Conservation (phyloP, 148 eudicot species). For the Chenopodium album region DNA sequence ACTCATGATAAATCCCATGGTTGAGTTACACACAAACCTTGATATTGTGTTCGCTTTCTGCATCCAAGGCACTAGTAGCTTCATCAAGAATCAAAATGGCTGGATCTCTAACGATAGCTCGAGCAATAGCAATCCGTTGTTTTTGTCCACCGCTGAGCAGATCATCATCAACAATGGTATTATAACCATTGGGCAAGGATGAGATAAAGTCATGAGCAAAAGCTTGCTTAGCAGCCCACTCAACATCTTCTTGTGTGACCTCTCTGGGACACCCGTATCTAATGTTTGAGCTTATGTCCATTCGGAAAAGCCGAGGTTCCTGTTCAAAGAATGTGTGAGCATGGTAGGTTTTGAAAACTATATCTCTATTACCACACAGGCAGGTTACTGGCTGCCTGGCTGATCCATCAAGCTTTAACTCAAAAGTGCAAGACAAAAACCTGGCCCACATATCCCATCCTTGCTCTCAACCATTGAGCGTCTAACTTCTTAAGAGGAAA, state of each 20-base stretch:
- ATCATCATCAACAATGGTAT: constrained; percentile 94
- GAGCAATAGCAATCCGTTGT: constrained; percentile 95
- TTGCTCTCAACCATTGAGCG: constrained; percentile 83
- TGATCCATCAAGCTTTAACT: background rate
- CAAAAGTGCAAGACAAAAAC: constrained; percentile 37
- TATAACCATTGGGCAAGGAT: constrained; percentile 80
- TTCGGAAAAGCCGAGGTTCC: constrained; percentile 95
- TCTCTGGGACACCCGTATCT: constrained; percentile 80
- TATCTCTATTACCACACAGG: constrained; percentile 3
- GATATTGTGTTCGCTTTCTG: constrained; percentile 94
- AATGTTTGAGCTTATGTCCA: constrained; percentile 83
- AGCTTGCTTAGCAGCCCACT: constrained; percentile 92
- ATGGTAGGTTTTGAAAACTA: background rate
- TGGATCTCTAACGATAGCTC: constrained; percentile 92
- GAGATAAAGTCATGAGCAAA: constrained; percentile 88
- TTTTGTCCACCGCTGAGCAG: constrained; percentile 99
- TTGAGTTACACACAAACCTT: constrained; percentile 49
- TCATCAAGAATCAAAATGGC: constrained; percentile 91
- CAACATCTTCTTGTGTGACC: constrained; percentile 73
- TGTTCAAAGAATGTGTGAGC: constrained; percentile 32
- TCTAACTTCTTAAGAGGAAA: constrained; percentile 66
- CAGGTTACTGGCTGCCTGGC: background rate
- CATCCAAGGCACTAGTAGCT: constrained; percentile 98
- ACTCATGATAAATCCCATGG: background rate
- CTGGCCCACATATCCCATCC: constrained; percentile 97